Conservation (phyloP, 163 green algal species). For the Volvox carteri region DNA sequence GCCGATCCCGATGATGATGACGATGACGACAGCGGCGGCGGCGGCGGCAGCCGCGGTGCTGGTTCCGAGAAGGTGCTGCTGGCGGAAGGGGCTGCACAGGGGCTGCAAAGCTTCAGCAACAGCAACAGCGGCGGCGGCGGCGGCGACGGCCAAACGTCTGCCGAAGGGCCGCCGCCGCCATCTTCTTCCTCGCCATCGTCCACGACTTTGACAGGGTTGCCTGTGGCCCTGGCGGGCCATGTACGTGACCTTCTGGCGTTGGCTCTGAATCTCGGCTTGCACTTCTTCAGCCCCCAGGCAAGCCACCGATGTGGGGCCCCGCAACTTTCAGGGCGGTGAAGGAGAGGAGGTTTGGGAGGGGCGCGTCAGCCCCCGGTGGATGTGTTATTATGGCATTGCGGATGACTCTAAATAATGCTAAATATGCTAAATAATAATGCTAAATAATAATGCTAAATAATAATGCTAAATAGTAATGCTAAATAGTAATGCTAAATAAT, state of each 20-base stretch:
- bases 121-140: background rate
- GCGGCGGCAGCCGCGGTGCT: background rate
- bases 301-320: too few relatives aligned
- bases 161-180: background rate
- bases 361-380: too few relatives aligned
- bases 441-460: too few relatives aligned
- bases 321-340: too few relatives aligned
- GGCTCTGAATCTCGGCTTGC: slow-evolving; percentile 4
- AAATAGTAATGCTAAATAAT: too few relatives aligned
- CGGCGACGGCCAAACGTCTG: background rate
- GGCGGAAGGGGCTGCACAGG: background rate
- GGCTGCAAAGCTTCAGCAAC: background rate
- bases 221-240: background rate
- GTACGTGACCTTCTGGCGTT: background rate
- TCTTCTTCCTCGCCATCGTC: too few relatives aligned
- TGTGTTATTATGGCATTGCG: too few relatives aligned
- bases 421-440: too few relatives aligned
- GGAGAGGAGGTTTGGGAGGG: too few relatives aligned
- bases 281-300: slow-evolving; percentile 11
- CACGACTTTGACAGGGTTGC: too few relatives aligned
- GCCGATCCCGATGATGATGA: background rate
- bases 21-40: background rate
- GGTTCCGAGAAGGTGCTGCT: background rate
- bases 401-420: too few relatives aligned
- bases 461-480: too few relatives aligned